phyloP scores from a whole-genome alignment of 495 filamentous ascomycete species.

The Achaetomiella virescens region DNA sequence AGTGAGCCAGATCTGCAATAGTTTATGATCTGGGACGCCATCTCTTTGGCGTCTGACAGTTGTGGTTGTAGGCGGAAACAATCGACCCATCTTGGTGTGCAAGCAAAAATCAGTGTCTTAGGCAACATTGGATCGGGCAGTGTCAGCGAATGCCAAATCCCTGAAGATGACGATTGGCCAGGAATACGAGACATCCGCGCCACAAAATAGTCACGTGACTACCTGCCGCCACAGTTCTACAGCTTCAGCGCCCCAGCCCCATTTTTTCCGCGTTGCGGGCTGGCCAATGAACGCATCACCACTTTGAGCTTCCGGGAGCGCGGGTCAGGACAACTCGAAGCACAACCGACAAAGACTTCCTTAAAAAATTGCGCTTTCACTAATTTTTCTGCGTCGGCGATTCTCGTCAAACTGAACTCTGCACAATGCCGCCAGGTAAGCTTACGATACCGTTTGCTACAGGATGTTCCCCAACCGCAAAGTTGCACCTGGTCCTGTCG shows the following conservation, averaged over 20 bases:
- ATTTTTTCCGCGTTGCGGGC: neutral
- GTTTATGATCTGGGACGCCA: too few species aligned
- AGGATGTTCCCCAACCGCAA: neutral
- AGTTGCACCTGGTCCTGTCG: neutral
- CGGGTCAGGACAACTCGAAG: neutral
- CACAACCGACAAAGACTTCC: neutral
- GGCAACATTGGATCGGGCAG: too few species aligned
- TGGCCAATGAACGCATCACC: neutral
- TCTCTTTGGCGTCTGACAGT: too few species aligned
- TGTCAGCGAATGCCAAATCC: too few species aligned
- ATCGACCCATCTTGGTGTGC: too few species aligned
- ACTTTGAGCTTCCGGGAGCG: neutral
- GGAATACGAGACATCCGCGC: neutral
- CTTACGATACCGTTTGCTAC: neutral
- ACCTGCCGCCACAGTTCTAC: neutral
- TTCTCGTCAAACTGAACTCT: too few species aligned
- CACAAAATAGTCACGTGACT: neutral
- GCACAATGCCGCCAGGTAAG: conserved; percentile 16
- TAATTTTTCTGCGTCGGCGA: neutral
- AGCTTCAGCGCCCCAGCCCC: neutral
- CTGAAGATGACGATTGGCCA: too few species aligned
- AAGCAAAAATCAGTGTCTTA: too few species aligned
- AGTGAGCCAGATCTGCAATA: too few species aligned
- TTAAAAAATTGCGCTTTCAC: too few species aligned
- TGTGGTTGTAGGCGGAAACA: too few species aligned